Conservation (phyloP, 2,329 filamentous ascomycete species). For the Colletotrichum tofieldiae region DNA sequence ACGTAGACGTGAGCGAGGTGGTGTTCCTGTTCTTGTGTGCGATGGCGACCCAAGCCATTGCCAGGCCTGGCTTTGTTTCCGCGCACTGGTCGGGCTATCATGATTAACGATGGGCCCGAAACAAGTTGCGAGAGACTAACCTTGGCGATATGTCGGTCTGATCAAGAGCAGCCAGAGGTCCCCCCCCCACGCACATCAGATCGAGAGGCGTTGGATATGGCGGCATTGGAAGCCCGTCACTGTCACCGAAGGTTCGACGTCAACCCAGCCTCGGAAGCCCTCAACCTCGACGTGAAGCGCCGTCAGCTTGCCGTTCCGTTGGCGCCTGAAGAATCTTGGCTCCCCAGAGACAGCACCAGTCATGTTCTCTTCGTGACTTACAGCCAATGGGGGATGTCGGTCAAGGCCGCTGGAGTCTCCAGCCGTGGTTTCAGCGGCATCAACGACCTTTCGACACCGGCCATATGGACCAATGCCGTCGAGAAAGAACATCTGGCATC, state of each 20-base stretch:
- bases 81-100: not conserved
- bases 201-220: not conserved
- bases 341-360: not conserved
- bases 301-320: not conserved
- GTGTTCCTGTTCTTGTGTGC: not conserved
- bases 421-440: constrained; percentile 1
- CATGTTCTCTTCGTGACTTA: not conserved
- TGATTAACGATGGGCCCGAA: constrained; percentile 1
- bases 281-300: not conserved
- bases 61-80: not conserved
- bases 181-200: not conserved
- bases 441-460: not conserved
- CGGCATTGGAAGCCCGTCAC: not conserved
- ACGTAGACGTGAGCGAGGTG: not conserved
- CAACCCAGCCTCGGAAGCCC: not conserved
- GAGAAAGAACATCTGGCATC: not conserved
- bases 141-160: constrained; percentile 13
- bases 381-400: constrained; percentile 1
- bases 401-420: constrained; percentile 3
- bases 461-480: not conserved
- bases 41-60: not conserved
- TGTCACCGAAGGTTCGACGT: constrained; percentile 6
- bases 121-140: constrained; percentile 25
- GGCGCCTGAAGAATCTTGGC: constrained; percentile 10
- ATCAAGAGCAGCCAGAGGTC: constrained; percentile 19